Conservation (phyloP, 768 basidiomycete species). For the Mycena capillaripes region DNA sequence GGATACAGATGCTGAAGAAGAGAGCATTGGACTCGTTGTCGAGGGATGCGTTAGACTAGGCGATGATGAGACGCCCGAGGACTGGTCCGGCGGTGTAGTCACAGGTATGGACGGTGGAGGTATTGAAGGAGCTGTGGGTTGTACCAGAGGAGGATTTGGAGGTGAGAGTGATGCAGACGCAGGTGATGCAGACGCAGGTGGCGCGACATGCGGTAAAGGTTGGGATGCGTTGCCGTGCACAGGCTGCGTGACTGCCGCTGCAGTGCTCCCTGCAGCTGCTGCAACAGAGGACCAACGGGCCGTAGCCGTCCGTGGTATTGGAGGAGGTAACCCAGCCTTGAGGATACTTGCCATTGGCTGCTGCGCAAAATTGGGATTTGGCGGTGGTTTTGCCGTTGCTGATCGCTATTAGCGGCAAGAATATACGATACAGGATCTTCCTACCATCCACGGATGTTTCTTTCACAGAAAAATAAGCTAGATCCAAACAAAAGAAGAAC, state of each 20-base stretch:
- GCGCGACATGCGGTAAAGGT: constrained; percentile 37
- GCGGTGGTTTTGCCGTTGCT: constrained; percentile 75
- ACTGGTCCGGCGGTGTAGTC: constrained; percentile 53
- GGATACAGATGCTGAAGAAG: constrained; percentile 77
- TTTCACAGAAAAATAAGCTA: constrained; percentile 46
- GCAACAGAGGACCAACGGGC: constrained; percentile 83
- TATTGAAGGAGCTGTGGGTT: constrained; percentile 56
- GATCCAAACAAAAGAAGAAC: constrained; percentile 15
- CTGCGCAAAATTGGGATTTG: constrained; percentile 84
- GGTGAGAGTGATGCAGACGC: constrained; percentile 44
- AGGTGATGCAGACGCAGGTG: constrained; percentile 40
- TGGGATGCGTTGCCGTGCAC: constrained; percentile 43
- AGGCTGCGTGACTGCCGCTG: constrained; percentile 44
- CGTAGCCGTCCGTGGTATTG: constrained; percentile 66
- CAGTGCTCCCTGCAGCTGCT: constrained; percentile 81
- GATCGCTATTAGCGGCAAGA: constrained; percentile 34
- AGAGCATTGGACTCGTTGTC: constrained; percentile 84
- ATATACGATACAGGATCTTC: constrained; percentile 33
- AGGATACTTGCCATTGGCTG: constrained; percentile 84
- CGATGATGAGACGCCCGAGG: constrained; percentile 69
- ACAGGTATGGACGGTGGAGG: constrained; percentile 51
- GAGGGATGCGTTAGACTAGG: constrained; percentile 91
- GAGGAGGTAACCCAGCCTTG: constrained; percentile 75
- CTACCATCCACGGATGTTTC: constrained; percentile 81
- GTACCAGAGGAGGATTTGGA: constrained; percentile 51